A percentile compares a stretch with the other conserved stretches of the same genome.
Conservation (phyloP, 805 yeast genomes). For the Suhomyces emberorum region DNA sequence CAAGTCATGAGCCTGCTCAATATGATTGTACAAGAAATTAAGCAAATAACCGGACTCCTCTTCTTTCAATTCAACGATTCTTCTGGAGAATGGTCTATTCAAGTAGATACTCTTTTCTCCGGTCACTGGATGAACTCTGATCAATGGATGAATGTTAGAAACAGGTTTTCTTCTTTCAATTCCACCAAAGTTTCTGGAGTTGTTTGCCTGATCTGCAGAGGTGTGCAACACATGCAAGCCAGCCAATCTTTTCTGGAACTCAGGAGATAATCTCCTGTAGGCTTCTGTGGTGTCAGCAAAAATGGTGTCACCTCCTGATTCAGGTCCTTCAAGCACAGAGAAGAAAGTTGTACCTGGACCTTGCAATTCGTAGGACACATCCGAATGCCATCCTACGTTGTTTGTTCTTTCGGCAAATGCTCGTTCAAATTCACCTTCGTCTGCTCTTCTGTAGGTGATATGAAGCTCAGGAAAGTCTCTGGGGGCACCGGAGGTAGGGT, state of each 20-base stretch:
- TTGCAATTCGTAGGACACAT: slow-evolving; percentile 34
- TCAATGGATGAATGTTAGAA: slow-evolving; percentile 33
- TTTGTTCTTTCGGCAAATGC: slow-evolving; percentile 26
- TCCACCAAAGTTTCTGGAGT: slow-evolving; percentile 28
- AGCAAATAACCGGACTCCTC: slow-evolving; percentile 33
- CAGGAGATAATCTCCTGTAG: slow-evolving; percentile 35
- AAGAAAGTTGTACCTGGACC: slow-evolving; percentile 35
- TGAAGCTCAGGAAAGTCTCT: slow-evolving; percentile 35
- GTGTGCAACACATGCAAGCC: slow-evolving; percentile 36
- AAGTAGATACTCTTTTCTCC: slow-evolving; percentile 28
- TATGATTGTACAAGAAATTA: slow-evolving; percentile 29
- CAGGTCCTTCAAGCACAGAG: slow-evolving; percentile 35
- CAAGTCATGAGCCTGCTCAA: slow-evolving; percentile 32
- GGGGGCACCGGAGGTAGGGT: slow-evolving; percentile 74
- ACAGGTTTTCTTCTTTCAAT: slow-evolving; percentile 32
- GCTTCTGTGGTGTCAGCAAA: slow-evolving; percentile 39
- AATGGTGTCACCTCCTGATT: slow-evolving; percentile 37
- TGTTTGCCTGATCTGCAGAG: slow-evolving; percentile 29
- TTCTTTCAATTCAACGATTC: slow-evolving; percentile 32
- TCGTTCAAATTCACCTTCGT: slow-evolving; percentile 25
- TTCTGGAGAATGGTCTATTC: slow-evolving; percentile 33
- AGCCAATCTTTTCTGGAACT: slow-evolving; percentile 27
- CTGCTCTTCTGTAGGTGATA: slow-evolving; percentile 32
- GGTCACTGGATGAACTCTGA: slow-evolving; percentile 35
- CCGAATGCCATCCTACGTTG: slow-evolving; percentile 37